These are phyloP conservation scores for Halophytophthora polymorphica DNA, from an alignment of 352 stramenopile genomes.

Conservation along the genomic window DNA sequence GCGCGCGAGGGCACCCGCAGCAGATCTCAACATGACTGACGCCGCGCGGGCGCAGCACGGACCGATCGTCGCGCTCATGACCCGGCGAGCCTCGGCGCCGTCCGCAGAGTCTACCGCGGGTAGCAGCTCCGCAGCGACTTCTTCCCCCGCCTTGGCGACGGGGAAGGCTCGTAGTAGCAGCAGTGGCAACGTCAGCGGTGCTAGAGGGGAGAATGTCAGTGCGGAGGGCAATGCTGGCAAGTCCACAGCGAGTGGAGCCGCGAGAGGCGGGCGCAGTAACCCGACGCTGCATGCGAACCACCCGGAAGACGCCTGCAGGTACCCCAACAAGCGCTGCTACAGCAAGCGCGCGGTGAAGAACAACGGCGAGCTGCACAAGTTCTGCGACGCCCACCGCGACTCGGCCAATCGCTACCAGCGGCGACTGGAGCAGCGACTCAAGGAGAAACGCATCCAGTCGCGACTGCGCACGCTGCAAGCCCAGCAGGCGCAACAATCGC, in stretches of 20 bases:
- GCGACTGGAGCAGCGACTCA: slow-evolving; percentile 53
- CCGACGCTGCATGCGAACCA: slow-evolving; percentile 17
- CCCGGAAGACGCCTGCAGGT: slow-evolving; percentile 44
- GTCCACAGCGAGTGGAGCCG: slow-evolving; percentile 1
- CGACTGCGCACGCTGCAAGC: slow-evolving; percentile 23
- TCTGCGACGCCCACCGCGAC: slow-evolving; percentile 69
- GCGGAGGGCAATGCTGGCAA: slow-evolving; percentile 11
- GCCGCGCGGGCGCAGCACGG: slow-evolving; percentile 12
- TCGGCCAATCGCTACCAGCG: slow-evolving; percentile 76
- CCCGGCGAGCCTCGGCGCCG: slow-evolving; percentile 15
- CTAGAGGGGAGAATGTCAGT: slow-evolving; percentile 23
- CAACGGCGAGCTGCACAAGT: slow-evolving; percentile 68
- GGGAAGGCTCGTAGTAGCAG: slow-evolving; percentile 19
- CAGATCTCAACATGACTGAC: slow-evolving; percentile 32
- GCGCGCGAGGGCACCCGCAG: slow-evolving; percentile 10
- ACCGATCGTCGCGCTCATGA: slow-evolving; percentile 26
- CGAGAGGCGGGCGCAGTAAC: slow-evolving; percentile 10
- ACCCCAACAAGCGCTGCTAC: slow-evolving; percentile 69
- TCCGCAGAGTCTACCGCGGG: slow-evolving; percentile 6
- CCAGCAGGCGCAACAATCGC: slow-evolving; percentile 16
- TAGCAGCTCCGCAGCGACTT: slow-evolving; percentile 1
- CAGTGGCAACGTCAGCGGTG: slow-evolving; percentile 5
- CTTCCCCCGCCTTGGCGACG: neutral
- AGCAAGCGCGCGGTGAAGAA: slow-evolving; percentile 65
- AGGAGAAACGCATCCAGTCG: slow-evolving; percentile 30